Percentiles rank a stretch among this genome's conserved stretches.
Evolutionary conservation across 1,284 basidiomycete species (phyloP).

Genomic region (Cutaneotrichosporon cutaneum): DNA sequence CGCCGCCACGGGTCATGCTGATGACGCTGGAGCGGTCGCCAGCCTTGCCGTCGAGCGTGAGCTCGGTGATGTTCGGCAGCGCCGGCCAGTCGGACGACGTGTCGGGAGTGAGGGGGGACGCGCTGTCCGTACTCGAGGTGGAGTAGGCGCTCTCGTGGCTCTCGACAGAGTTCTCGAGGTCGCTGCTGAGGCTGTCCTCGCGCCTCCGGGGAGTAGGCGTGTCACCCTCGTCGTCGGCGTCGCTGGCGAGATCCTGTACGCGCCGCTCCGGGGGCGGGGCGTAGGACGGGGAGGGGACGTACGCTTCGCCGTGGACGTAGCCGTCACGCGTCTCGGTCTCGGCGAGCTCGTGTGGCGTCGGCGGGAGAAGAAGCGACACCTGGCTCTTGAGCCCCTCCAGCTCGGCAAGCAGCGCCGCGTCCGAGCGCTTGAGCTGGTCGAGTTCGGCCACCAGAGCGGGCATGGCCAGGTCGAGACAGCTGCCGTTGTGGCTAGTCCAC

Average conservation of each 20-base stretch:
- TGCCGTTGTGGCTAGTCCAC: conserved; percentile 1
- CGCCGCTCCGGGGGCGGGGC: not conserved
- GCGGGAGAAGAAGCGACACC: conserved; percentile 13
- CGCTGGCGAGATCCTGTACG: not conserved
- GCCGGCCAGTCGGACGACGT: not conserved
- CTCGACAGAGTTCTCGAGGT: not conserved
- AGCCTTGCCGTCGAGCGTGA: not conserved
- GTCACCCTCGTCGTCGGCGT: conserved; percentile 1
- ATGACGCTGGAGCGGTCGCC: not conserved
- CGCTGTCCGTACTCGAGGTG: not conserved
- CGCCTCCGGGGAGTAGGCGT: not conserved
- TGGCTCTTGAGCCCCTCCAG: conserved; percentile 11
- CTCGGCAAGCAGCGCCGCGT: conserved; percentile 8
- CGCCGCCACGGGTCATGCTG: not conserved
- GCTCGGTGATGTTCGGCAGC: not conserved
- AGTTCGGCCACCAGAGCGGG: conserved; percentile 16
- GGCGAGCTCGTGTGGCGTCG: conserved; percentile 1
- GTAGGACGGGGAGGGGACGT: not conserved
- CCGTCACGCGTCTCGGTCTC: conserved; percentile 5
- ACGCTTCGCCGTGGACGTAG: not conserved
- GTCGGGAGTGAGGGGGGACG: conserved; percentile 1
- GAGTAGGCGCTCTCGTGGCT: conserved; percentile 1
- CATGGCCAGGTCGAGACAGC: not conserved
- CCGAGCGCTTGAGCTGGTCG: conserved; percentile 10
- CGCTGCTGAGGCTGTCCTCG: not conserved